Evolutionary conservation across 2,329 filamentous ascomycete species (phyloP).

Genomic region (Fusarium pininemorale): DNA sequence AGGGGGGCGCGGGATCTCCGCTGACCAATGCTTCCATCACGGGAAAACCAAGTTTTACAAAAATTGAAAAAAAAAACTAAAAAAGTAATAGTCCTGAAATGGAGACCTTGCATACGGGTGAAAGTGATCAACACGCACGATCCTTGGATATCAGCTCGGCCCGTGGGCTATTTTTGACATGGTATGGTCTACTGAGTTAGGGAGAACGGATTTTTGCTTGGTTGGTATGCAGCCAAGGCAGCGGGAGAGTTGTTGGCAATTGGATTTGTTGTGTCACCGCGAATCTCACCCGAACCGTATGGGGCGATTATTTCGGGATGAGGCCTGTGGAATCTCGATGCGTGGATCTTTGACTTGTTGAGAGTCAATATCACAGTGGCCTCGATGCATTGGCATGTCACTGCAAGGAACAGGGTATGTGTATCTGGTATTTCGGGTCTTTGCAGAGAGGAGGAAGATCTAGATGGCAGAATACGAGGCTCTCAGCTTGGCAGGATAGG

Average conservation of each 20-base stretch:
- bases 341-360: background rate
- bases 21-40: background rate
- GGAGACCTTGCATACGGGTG: background rate
- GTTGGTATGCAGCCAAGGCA: conserved; percentile 15
- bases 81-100: background rate
- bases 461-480: background rate
- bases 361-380: background rate
- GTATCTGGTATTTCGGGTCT: background rate
- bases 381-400: background rate
- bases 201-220: background rate
- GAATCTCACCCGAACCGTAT: background rate
- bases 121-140: background rate
- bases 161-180: conserved; percentile 18
- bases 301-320: background rate
- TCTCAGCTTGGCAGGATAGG: background rate
- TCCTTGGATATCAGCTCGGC: background rate
- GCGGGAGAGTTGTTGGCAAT: background rate
- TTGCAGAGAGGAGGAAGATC: background rate
- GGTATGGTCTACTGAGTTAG: background rate
- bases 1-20: background rate
- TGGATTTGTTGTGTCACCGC: background rate
- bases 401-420: background rate
- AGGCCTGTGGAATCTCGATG: background rate
- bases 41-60: background rate
- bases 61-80: background rate